Evolutionary conservation across 2,329 filamentous ascomycete species (phyloP), one percentile per base, ranked within the genome.

Genomic region (Aspergillus intermedius): DNA sequence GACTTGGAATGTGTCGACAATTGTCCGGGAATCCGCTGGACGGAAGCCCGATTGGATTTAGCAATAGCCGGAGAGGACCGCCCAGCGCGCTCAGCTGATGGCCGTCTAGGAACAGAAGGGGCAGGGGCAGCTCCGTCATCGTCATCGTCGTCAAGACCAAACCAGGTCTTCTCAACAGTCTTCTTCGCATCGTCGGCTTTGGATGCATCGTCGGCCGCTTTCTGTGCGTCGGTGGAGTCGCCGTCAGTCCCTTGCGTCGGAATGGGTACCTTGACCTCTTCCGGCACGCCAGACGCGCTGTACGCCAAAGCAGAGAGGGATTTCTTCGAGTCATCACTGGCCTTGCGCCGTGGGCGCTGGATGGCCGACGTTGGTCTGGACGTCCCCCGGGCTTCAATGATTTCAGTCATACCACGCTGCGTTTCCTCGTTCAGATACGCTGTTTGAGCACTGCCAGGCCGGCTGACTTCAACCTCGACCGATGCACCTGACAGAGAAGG

Each of bases 21-120:
- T n/a, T 65, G 63, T 30, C 57, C 53, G 41, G 60, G 54, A 48
- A 73, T 56, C 37, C 71, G 66, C 50, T 73, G 70, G 43, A 74
- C 70, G 28, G 63, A 66, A 21, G 69, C 69, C 35, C 70, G 67
- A 46, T 73, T 68, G 19, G 55, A 12, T 30, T 4, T 30, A 30
- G 25, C 10, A 30, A 30, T 12, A 30, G 25, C 25, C 25, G 25
- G 25, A 12, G 25, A 30, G 25, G 25, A 30, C 25, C 25, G 25
- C 2, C 25, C 10, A 4, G 25, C 25, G 10, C 25, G 34, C 17
- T 37, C 34, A 15, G 34, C 37, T 2, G 37, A 17, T 22, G 15
- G 15, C 10, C 19, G 15, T 40, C 19, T 10, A 21, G 37, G 15
- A 12, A 40, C 37, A 8, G n/a, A 19, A 21, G 37, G 10, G 13